Evolutionary conservation across 805 yeast species (phyloP), one percentile per base, ranked within the genome.

Genomic region (Starmerella riodocensis): DNA sequence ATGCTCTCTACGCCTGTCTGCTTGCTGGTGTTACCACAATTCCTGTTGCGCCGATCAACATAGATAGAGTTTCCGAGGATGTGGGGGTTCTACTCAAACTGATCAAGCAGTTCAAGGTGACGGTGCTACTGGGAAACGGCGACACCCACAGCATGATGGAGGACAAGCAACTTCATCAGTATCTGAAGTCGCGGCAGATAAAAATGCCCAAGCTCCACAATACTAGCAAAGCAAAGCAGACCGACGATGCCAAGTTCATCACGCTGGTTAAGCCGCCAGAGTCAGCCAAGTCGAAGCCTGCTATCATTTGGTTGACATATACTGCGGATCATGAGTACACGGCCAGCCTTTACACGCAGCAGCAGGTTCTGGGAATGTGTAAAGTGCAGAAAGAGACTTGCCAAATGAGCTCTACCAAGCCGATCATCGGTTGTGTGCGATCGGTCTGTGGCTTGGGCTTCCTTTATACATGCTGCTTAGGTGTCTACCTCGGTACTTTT

Each of bases 311-410:
- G 79, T 56, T 81, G 13, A 66, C 73, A 46, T 77, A 76, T 66
- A 72, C 81, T 0, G 66, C 85, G 0, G 94, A 84, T 51, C 79
- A 79, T 50, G 66, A 72, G 16, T 65, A 80, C 40, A 66, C 71
- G 0, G 82, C 79, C 0, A 64, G 55, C 34, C 62, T 63, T 16
- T 58, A 72, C 45, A 74, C 73, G 19, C 91, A 81, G 55, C 61
- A 67, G 29, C 70, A 73, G 36, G 62, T 91, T 11, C 59, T 86
- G 49, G 78, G 83, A 2, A 70, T 82, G 57, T 85, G 96, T 59
- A 84, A 86, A 52, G 80, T 82, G 17, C 70, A 84, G 53, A 88
- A 91, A 51, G 96, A 88, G 55, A 88, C 97, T 0, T 82, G 94
- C 53, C 88, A 83, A 45, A 66, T 91, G 60, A 69, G 77, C 12